These are phyloP conservation scores for Tetrahymena borealis DNA, from an alignment of 73 alveolate species.

Conservation along the genomic window DNA sequence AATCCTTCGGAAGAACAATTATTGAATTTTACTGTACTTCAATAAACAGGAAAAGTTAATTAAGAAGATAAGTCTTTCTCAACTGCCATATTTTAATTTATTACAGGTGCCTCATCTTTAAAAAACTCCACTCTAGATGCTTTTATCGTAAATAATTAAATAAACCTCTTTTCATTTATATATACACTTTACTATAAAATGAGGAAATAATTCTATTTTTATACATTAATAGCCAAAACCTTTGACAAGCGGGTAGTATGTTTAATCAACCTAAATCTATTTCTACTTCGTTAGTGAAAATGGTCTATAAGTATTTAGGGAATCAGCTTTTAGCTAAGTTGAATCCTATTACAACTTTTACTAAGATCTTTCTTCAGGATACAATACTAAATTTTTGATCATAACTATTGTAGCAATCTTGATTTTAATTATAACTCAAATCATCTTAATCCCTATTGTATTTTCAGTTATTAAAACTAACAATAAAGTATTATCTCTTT, in stretches of 20 bases:
- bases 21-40: background rate
- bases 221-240: background rate
- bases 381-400: constrained; percentile 12
- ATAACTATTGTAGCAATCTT: constrained; percentile 32
- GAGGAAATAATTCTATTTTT: no score
- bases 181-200: no score
- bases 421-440: constrained; percentile 20
- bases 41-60: background rate
- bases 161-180: no score
- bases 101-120: background rate
- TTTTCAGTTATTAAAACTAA: constrained; percentile 39
- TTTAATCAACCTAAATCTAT: background rate
- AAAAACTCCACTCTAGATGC: background rate
- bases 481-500: constrained; percentile 29
- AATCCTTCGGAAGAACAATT: background rate
- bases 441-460: constrained; percentile 31
- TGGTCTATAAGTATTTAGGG: constrained; percentile 29
- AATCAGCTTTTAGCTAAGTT: constrained; percentile 12
- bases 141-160: background rate
- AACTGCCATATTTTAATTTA: background rate
- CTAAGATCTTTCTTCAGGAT: constrained; percentile 1
- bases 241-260: background rate
- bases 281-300: constrained; percentile 26
- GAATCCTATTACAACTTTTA: constrained; percentile 9
- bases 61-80: background rate